phyloP scores from a whole-genome alignment of 2,329 filamentous ascomycete genomes.

The Penicillium thymicola region DNA sequence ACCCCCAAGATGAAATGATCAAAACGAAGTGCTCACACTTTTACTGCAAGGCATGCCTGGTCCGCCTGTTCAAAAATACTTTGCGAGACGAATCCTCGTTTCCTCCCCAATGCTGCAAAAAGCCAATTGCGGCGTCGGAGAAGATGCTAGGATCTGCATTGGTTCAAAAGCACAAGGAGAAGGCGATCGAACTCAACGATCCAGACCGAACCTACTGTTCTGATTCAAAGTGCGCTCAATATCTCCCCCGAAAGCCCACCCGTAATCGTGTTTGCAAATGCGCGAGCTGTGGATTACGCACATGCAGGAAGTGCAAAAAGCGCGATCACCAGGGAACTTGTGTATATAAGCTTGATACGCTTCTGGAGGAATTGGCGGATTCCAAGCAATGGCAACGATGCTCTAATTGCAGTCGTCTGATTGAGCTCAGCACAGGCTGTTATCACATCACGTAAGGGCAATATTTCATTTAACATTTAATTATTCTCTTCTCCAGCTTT shows the following conservation, averaged over 20 bases:
- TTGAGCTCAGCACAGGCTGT: conserved; percentile 2
- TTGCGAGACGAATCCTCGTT: conserved; percentile 2
- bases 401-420: neutral
- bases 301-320: conserved; percentile 3
- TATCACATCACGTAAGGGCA: conserved; percentile 1
- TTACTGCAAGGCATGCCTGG: neutral
- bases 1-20: neutral
- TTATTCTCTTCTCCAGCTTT: neutral
- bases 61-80: neutral
- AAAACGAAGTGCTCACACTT: neutral
- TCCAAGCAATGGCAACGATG: conserved; percentile 2
- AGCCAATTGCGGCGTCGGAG: neutral
- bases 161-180: neutral
- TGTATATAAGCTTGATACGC: neutral
- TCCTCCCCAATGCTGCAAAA: conserved; percentile 1
- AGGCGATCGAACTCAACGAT: neutral
- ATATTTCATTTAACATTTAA: neutral
- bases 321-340: neutral
- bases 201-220: conserved; percentile 1
- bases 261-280: neutral
- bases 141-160: neutral
- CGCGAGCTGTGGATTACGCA: neutral
- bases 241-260: neutral
- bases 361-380: conserved; percentile 1
- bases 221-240: neutral